Base-by-base conservation (phyloP, 2,329 filamentous ascomycete genomes). In the Ceratocystis ficicola region DNA sequence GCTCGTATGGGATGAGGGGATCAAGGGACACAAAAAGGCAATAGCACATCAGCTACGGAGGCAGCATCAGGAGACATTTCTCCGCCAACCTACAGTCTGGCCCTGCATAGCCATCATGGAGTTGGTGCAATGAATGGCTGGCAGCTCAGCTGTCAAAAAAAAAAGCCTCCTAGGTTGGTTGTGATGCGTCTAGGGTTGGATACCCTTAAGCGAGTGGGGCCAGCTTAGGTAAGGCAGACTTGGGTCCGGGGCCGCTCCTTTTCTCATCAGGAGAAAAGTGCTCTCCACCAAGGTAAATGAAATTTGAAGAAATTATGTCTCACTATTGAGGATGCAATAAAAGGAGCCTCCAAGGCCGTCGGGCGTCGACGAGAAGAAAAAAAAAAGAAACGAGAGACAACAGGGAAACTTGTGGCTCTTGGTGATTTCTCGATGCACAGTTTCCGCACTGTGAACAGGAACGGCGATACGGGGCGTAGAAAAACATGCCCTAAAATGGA, bases 401-500 rank as follows among this genome's bases (percentile, higher is more conserved):
- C 8, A 57, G 3, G 17, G n/a, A 57, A 57, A 30, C 12, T 7
- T 22, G 20, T 15, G 30, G 6, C 22, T n/a, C 8, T 15, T 15
- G 50, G 22, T 15, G 50, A 25, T 50, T 20, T 50, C 3, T 25
- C 6, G 5, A 25, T 12, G 48, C 48, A 52, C 22, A 1, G 22
- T 52, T 10, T 28, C 20, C 8, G 8, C 48, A 52, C 48, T 52
- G 48, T 52, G 48, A 2, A 3, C 20, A 28, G 8, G 20, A 4
- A 50, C 48, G 3, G 25, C 3, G 1, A 28, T 28, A 10, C 8
- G 5, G 2, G 2, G 20, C 17, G 8, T 25, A 28, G 20, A 10
- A 36, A 36, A 59, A 59, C 55, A 59, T 59, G 55, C 5, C 55
- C 12, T 36, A 25, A 36, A 59, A 36, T n/a, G 30, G 55, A 59